Conservation (phyloP, 2,329 filamentous ascomycete species). For the Didymellaceae sp. region DNA sequence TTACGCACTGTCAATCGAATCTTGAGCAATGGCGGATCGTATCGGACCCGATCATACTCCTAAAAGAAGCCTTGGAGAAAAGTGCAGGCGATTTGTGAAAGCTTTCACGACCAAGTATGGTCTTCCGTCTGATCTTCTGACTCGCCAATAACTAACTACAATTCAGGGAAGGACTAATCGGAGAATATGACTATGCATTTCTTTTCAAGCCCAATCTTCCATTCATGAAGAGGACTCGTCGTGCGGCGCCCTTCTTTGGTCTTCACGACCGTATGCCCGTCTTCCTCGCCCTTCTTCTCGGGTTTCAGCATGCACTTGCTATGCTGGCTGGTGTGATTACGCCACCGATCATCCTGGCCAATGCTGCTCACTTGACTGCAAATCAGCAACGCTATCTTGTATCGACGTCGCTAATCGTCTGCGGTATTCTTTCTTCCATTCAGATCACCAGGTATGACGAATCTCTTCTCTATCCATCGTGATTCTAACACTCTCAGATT, state of each 20-base stretch:
- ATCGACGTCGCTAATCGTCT: slow-evolving; percentile 79
- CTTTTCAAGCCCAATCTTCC: slow-evolving; percentile 83
- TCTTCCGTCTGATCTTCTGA: background rate
- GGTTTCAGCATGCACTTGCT: slow-evolving; percentile 78
- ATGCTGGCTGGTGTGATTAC: slow-evolving; percentile 76
- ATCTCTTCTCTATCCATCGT: slow-evolving; percentile 34
- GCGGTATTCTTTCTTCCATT: slow-evolving; percentile 74
- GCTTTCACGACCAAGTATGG: slow-evolving; percentile 59
- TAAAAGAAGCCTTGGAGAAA: slow-evolving; percentile 52
- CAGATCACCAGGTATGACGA: slow-evolving; percentile 70
- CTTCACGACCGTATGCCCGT: slow-evolving; percentile 80
- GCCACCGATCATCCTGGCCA: slow-evolving; percentile 75
- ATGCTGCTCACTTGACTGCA: slow-evolving; percentile 67
- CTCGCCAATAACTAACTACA: slow-evolving; percentile 18
- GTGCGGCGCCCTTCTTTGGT: slow-evolving; percentile 81
- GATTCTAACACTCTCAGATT: slow-evolving; percentile 51
- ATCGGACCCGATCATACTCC: slow-evolving; percentile 53
- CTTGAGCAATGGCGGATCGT: slow-evolving; percentile 44
- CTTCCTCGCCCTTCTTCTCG: slow-evolving; percentile 73
- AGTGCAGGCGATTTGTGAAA: slow-evolving; percentile 49
- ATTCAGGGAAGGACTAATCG: slow-evolving; percentile 73
- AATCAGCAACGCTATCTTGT: slow-evolving; percentile 77
- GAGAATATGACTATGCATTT: slow-evolving; percentile 88
- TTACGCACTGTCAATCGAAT: slow-evolving; percentile 10
- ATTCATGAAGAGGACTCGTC: slow-evolving; percentile 71